Base-by-base conservation (phyloP, 495 filamentous ascomycete genomes). In the Penicillium atrosanguineum region DNA sequence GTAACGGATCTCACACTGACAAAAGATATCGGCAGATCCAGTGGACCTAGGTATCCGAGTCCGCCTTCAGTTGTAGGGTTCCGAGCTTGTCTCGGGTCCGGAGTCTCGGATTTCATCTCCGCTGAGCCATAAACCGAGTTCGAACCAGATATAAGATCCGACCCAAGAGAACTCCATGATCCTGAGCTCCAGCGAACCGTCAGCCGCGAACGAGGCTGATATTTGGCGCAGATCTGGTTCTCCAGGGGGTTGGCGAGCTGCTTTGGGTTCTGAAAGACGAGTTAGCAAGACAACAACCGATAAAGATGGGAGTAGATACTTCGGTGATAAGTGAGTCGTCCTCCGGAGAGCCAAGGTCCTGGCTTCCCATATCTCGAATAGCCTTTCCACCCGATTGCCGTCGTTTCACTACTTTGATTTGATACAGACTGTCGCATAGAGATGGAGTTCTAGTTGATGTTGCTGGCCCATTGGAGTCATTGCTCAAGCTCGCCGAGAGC, bases 361-460 rank as follows among this genome's bases (percentile, higher is more conserved):
- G 16, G 2, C n/a, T 34, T 14, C 43, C 40, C 14, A 11, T 42
- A 11, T 23, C 26, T 14, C 21, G 41, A 8, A 19, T 38, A 20
- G 12, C 34, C 9, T 12, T 6, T 36, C 16, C 16, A 18, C 41
- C 26, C 6, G 23, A 7, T 19, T 46, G 43, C 3, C 67, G 55
- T 18, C 51, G 41, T 28, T 66, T 69, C 9, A 42, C 14, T 0
- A 69, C 47, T 38, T 61, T 31, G 16, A 69, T 59, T 4, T 52
- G 60, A 36, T 60, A 59, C 11, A 51, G 43, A 44, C 59, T 61
- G 46, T 60, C 53, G 31, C 46, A 50, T 6, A 63, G 48, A 25
- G 67, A 68, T 15, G 64, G 64, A 6, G 64, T 65, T 52, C 62
- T 59, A 15, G 67, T 65, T 19, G 67, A 69, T 18, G 59, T 48